Evolutionary conservation across 108 stramenopile genomes (phyloP).

Genomic region (Cyclotella sp.): DNA sequence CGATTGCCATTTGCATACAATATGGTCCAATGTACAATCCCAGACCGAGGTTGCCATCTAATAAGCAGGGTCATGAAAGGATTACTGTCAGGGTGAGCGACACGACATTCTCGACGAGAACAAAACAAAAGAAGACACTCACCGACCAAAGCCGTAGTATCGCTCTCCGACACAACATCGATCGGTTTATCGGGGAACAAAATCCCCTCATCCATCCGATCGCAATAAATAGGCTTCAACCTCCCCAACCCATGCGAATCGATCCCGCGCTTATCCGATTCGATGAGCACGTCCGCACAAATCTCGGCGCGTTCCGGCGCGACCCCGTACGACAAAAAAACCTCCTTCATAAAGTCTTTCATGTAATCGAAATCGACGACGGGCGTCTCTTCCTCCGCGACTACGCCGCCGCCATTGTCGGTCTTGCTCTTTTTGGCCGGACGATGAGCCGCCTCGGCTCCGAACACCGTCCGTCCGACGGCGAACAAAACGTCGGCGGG

Average conservation of each 20-base stretch:
- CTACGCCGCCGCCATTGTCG: conserved; percentile 12
- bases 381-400: conserved; percentile 48
- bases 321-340: conserved; percentile 62
- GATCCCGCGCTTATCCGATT: conserved; percentile 71
- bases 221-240: conserved; percentile 76
- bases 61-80: background rate
- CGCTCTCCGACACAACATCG: conserved; percentile 57
- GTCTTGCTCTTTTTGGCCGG: conserved; percentile 52
- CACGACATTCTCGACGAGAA: too few species aligned
- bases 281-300: conserved; percentile 70
- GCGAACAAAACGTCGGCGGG: conserved; percentile 52
- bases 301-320: conserved; percentile 56
- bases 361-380: conserved; percentile 66
- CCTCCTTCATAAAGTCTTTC: conserved; percentile 69
- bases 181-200: conserved; percentile 61
- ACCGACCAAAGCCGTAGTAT: conserved; percentile 39
- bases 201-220: conserved; percentile 68
- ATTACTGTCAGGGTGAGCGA: too few species aligned
- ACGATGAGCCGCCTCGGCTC: conserved; percentile 30
- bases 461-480: conserved; percentile 50
- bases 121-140: too few species aligned
- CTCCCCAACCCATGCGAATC: conserved; percentile 72
- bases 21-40: conserved; percentile 75
- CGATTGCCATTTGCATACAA: conserved; percentile 76
- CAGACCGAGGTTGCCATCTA: conserved; percentile 67